Evolutionary conservation across 345 rosid genomes (phyloP).

Genomic region (Iberis pinnata): DNA sequence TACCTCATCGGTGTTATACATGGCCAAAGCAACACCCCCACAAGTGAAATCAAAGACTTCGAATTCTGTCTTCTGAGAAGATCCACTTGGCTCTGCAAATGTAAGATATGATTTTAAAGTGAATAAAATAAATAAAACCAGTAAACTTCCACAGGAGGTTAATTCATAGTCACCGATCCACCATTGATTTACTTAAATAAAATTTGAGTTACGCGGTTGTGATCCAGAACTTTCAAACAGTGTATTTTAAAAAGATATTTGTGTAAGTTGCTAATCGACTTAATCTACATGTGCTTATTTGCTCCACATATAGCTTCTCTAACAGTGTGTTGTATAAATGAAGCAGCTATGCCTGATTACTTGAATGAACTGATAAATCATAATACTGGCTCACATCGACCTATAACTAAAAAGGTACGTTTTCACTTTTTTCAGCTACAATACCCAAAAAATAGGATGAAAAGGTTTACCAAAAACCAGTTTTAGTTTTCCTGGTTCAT

Average conservation of each 20-base stretch:
- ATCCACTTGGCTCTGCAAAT: conserved; percentile 61
- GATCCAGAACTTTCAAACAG: background rate
- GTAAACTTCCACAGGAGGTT: background rate
- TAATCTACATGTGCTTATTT: background rate
- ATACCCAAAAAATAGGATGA: background rate
- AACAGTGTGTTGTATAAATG: background rate
- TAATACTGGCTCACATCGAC: background rate
- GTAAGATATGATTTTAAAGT: conserved; percentile 9
- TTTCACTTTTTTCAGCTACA: conserved; percentile 1
- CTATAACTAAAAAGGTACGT: background rate
- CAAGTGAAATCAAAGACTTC: conserved; percentile 74
- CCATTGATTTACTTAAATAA: background rate
- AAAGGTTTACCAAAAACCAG: conserved; percentile 54
- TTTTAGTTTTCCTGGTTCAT: conserved; percentile 68
- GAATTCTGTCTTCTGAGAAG: conserved; percentile 48
- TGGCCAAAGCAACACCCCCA: conserved; percentile 83
- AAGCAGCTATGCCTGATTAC: background rate
- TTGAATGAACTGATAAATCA: background rate
- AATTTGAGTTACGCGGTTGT: background rate
- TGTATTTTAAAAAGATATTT: background rate
- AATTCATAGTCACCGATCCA: background rate
- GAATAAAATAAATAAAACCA: background rate
- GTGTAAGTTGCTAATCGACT: background rate
- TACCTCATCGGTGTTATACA: conserved; percentile 98
- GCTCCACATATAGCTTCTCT: conserved; percentile 7